Percentiles rank a stretch among this genome's conserved stretches.
Evolutionary conservation across 2,329 filamentous ascomycete genomes (phyloP).

Genomic region (Stemphylium beticola): DNA sequence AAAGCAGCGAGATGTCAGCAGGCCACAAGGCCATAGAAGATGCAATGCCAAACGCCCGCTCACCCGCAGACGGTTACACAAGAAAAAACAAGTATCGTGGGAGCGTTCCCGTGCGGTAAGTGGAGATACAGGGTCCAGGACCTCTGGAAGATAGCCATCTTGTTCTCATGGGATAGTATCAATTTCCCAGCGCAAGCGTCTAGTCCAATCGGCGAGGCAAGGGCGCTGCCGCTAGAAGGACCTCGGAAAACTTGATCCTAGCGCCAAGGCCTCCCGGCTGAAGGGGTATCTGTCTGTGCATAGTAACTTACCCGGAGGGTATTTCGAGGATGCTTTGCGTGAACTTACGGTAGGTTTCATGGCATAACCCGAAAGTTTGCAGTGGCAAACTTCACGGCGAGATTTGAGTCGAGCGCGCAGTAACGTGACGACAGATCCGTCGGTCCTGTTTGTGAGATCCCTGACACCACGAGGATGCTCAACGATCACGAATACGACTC

Average conservation of each 20-base stretch:
- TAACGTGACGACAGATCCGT: no score
- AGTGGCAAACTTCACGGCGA: no score
- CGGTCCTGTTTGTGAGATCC: no score
- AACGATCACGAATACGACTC: no score
- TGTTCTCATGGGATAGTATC: not conserved
- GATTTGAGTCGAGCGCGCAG: no score
- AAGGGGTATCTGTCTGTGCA: not conserved
- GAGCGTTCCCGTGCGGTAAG: not conserved
- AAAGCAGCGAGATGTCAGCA: not conserved
- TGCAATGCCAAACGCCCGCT: no score
- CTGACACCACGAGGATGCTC: no score
- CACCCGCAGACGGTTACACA: not conserved
- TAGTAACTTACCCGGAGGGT: not conserved
- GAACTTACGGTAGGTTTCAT: not conserved
- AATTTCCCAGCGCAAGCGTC: not conserved
- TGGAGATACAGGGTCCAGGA: constrained; percentile 2
- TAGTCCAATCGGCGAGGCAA: constrained; percentile 10
- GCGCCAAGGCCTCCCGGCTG: not conserved
- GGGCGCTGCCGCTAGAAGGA: constrained; percentile 3
- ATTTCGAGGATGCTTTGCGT: not conserved
- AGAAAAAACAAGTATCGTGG: constrained; percentile 2
- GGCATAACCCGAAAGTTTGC: not conserved
- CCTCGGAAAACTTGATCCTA: not conserved
- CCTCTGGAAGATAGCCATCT: not conserved
- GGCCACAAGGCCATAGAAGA: not conserved